phyloP scores from a whole-genome alignment of 2,329 filamentous ascomycete genomes.

The Xylogone sp. region DNA sequence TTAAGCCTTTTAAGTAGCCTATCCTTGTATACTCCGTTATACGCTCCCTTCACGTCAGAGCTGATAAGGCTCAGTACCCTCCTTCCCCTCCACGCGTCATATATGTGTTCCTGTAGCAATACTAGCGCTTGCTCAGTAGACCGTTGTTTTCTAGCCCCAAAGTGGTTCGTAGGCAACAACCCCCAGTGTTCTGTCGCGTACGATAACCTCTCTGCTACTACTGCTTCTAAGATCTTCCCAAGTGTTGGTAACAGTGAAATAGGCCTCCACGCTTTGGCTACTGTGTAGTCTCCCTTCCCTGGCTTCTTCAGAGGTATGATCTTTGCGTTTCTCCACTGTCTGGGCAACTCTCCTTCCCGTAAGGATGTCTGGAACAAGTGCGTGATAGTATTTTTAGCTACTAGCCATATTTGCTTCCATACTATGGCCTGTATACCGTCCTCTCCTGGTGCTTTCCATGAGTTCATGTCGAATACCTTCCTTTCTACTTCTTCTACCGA shows the following conservation, averaged over 20 bases:
- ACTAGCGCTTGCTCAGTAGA: constrained; percentile 31
- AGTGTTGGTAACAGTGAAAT: neutral
- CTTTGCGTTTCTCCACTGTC: too few species aligned
- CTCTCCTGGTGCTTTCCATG: too few species aligned
- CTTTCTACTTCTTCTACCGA: neutral
- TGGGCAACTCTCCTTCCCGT: too few species aligned
- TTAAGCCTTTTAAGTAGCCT: constrained; percentile 29
- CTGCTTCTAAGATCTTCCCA: neutral
- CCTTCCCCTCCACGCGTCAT: constrained; percentile 24
- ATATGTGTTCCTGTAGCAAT: constrained; percentile 26
- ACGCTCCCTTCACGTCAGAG: constrained; percentile 38
- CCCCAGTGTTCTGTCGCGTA: too few species aligned
- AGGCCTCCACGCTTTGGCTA: neutral
- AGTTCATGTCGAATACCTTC: too few species aligned
- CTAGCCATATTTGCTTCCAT: too few species aligned
- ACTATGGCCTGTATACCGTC: too few species aligned
- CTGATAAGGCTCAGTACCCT: constrained; percentile 31
- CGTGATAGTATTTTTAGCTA: too few species aligned
- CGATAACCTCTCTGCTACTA: too few species aligned
- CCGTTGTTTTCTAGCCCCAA: constrained; percentile 30
- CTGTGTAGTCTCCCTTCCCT: neutral
- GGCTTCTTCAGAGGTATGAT: neutral
- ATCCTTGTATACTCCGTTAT: constrained; percentile 35
- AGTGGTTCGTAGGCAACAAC: constrained; percentile 32
- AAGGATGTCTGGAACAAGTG: too few species aligned